Base-by-base conservation (phyloP, 2,329 filamentous ascomycete species). In the Periconia digitata region DNA sequence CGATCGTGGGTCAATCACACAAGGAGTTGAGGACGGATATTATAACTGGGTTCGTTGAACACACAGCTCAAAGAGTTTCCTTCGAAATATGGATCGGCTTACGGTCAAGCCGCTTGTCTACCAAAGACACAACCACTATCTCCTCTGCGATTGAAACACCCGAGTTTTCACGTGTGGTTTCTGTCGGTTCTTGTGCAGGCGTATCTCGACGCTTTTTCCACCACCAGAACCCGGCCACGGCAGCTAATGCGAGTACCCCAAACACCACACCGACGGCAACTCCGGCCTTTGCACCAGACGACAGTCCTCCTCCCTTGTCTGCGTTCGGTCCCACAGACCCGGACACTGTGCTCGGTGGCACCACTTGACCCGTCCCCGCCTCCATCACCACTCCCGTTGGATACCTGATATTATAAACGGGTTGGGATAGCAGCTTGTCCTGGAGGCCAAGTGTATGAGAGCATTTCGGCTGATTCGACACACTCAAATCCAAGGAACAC, bases 391-490 rank as follows among this genome's bases (percentile, higher is more conserved):
- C 36, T 21, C 36, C 36, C 8, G 8, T 38, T 6, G 36, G 36
- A 38, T 38, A 38, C 36, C 17, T 16, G 36, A 38, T 38, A 12
- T 38, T 38, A 21, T 38, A 38, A 10, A 38, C 36, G 6, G 36
- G 36, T 17, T 38, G 36, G 20, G 36, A 17, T 21, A 21, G 16
- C 17, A 38, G 36, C 16, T 38, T 38, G 8, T 17, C 20, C 17
- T 17, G 36, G 20, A 38, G 36, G 3, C 55, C 55, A 20, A 55
- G 39, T 40, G 34, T 45, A 49, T 46, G 43, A 18, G 49, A 45
- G 46, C 55, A 58, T 17, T 46, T 47, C 22, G 53, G 50, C 38
- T 53, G 50, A 50, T 55, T 58, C 47, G 43, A 47, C 20, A 43
- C 44, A 37, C n/a, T 36, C 37, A 49, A 40, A 35, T 55, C 53